Base-by-base conservation (phyloP, 345 rosid genomes). In the Eucalyptus erythrocorys region DNA sequence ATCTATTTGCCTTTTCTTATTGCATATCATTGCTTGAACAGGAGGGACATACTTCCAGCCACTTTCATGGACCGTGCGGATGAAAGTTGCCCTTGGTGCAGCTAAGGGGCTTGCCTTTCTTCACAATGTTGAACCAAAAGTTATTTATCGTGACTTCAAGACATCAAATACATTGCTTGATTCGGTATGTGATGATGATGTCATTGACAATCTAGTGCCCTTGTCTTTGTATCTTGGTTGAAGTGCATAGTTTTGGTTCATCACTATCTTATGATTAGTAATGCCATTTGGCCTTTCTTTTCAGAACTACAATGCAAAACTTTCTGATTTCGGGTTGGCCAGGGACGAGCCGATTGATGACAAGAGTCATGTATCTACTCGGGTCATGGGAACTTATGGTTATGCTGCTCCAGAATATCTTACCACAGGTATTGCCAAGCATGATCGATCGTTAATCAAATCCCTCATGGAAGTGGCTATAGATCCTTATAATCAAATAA, bases 71-170 rank as follows among this genome's bases (percentile, higher is more conserved):
- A 93, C 89, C 85, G 89, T 94, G 3, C 91, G 99, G 55, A 90
- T 98, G 94, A 95, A 94, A 91, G 95, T 98, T 86, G 94, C 99
- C 85, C 97, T 96, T 90, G 96, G 96, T 90, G 99, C 99, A 85
- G 99, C 99, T 34, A 94, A 92, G 91, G 99, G 99, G 86, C 98
- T 98, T 85, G 99, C 99, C n/a, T 98, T 97, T 93, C 99, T 98
- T 87, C 99, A 98, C 89, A 94, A 92, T 90, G 97, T 95, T 48
- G 95, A 97, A 92, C 92, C 95, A 14, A 93, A 95, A 94, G 97
- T 98, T 81, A 98, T 98, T 90, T 98, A 97, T 89, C 93, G 99
- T 7, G 99, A 98, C 93, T 98, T 98, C 93, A 98, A 98, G 92
- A 94, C 99, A 48, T 95, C 99, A 40, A 97, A 98, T 90, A 94